A percentile compares a stretch with the other conserved stretches of the same genome.
These are phyloP conservation scores for Comarum palustre DNA, from an alignment of 306 rosid species.

Conservation along the genomic window DNA sequence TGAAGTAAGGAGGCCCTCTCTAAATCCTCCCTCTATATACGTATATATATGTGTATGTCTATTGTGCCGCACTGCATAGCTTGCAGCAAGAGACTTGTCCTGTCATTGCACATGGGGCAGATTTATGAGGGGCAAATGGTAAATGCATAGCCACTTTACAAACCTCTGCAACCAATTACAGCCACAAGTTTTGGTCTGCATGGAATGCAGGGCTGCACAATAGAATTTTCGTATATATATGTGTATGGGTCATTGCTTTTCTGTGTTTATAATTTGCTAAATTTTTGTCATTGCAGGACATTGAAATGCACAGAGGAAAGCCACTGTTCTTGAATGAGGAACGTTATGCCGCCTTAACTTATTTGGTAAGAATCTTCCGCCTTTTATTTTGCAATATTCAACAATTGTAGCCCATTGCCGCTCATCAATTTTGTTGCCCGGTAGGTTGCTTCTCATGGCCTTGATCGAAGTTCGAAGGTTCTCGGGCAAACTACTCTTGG, in stretches of 20 bases:
- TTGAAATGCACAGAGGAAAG: slow-evolving; percentile 80
- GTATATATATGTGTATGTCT: too few relatives aligned
- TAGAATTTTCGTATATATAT: too few relatives aligned
- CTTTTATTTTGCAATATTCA: not conserved
- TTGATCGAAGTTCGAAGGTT: slow-evolving; percentile 91
- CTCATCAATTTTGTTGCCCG: slow-evolving; percentile 11
- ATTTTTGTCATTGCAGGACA: slow-evolving; percentile 50
- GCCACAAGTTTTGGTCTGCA: too few relatives aligned
- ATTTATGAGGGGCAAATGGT: too few relatives aligned
- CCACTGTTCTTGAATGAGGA: slow-evolving; percentile 85
- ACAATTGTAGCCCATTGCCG: not conserved
- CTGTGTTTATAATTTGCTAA: not conserved
- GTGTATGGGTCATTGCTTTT: not conserved
- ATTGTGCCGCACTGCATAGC: too few relatives aligned
- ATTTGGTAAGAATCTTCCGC: slow-evolving; percentile 52
- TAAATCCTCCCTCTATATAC: too few relatives aligned
- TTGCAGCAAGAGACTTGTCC: too few relatives aligned
- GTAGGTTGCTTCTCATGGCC: slow-evolving; percentile 98
- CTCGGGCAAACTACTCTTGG: slow-evolving; percentile 93
- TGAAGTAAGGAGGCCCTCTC: too few relatives aligned
- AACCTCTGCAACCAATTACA: too few relatives aligned
- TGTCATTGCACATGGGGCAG: too few relatives aligned
- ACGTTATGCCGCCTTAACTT: slow-evolving; percentile 83
- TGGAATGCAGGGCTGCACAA: too few relatives aligned
- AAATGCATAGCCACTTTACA: too few relatives aligned